Evolutionary conservation across 1,139 yeast species (phyloP), one percentile per base, ranked within the genome.

Genomic region (Meyerozyma smithsonii): DNA sequence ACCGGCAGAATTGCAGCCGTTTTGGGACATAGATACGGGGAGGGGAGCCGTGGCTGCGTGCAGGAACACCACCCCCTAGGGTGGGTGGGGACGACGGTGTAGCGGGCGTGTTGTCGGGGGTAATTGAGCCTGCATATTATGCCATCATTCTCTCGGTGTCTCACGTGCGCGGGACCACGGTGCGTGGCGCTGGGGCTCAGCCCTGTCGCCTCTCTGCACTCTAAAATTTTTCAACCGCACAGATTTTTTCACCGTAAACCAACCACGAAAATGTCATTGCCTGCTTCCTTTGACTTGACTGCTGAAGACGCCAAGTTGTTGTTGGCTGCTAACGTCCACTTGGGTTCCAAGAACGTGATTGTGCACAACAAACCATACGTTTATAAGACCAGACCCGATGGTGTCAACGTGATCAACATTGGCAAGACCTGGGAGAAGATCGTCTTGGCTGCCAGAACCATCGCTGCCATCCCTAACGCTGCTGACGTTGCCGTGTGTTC

Each of bases 401-500:
- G 99, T 83, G 97, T 94, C 66, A 89, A 88, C 81, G 79, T 94
- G 63, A 89, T 94, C 76, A 88, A 92, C 90, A 79, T 92, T 68
- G 92, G 95, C 79, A 92, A 92, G 82, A 94, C 99, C 66, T 92
- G 98, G 98, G 97, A 94, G 82, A 94, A 94, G 82, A 87, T 94
- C 73, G 97, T 92, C 56, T 82, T 94, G 71, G 99, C 99, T 67
- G 98, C 99, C 63, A 92, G 97, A 81, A 87, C 90, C 77, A 90
- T 94, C 68, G 98, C 97, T 70, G 96, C 98, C 64, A 84, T 94
- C 62, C 98, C 98, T 79, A 89, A 88, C 84, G 81, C 97, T 56
- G 80, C 94, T 59, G 99, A 94, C 69, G 96, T 94, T 66, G 97
- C 92, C 71, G 97, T 96, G 64, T 87, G 95, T 69, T 90, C 97